phyloP scores from a whole-genome alignment of 176 grass and related monocot species.

The Guadua angustifolia region DNA sequence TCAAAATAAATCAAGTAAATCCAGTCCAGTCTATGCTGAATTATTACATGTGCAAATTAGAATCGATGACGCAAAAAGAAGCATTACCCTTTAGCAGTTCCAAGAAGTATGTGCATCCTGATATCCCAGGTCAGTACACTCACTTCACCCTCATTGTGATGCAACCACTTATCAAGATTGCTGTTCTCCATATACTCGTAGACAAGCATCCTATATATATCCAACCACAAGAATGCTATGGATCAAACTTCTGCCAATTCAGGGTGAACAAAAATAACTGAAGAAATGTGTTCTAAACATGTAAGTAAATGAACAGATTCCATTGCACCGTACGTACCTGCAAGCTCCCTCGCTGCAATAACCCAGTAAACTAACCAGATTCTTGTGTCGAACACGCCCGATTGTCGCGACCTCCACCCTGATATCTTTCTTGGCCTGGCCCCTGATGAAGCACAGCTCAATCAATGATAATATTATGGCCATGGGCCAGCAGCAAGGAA shows the following conservation, averaged over 20 bases:
- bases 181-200: slow-evolving; percentile 93
- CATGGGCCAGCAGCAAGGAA: too few relatives aligned
- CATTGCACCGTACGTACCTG: slow-evolving; percentile 43
- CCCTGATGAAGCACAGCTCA: slow-evolving; percentile 54
- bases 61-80: background rate
- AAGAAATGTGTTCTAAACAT: slow-evolving; percentile 13
- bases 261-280: background rate
- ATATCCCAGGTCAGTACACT: slow-evolving; percentile 84
- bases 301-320: background rate
- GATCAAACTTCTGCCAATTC: background rate
- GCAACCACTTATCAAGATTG: slow-evolving; percentile 82
- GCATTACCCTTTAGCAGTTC: slow-evolving; percentile 86
- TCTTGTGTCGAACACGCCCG: slow-evolving; percentile 94
- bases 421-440: slow-evolving; percentile 94
- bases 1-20: background rate
- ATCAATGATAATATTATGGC: background rate
- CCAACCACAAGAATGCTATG: slow-evolving; percentile 1
- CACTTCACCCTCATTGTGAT: slow-evolving; percentile 62
- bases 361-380: slow-evolving; percentile 89
- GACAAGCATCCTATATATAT: slow-evolving; percentile 70
- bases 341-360: slow-evolving; percentile 86
- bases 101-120: slow-evolving; percentile 93
- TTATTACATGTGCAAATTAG: background rate
- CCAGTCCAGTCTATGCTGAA: background rate
- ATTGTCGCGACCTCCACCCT: slow-evolving; percentile 75